Base-by-base conservation (phyloP, 371 early-diverging fungal genomes). In the Mortierella sp. region DNA sequence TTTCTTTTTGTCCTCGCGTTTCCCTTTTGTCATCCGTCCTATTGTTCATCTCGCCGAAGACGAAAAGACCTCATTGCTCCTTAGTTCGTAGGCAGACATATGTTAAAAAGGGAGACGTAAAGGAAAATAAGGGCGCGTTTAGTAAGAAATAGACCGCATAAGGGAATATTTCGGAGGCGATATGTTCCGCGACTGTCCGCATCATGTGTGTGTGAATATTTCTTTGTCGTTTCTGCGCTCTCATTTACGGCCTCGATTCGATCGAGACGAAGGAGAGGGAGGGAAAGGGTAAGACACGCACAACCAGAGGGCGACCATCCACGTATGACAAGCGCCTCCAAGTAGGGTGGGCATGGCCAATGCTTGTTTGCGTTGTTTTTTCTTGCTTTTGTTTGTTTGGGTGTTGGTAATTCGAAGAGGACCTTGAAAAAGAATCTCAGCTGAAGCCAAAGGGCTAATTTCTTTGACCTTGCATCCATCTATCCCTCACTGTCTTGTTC, bases 91-190 rank as follows among this genome's bases (percentile, higher is more conserved):
- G 16, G 31, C 16, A 22, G 61, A 61, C 61, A 61, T 71, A 45
- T 64, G 64, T 47, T 26, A 43, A 66, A 66, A 24, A 66, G 40
- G 16, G 31, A 44, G 65, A 41, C 48, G 53, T 7, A 53, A n/a
- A 26, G n/a, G n/a, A n/a, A n/a, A n/a, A n/a, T n/a, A n/a, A n/a
- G n/a, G n/a, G n/a, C n/a, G 43, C 34, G 43, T 29, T 41, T 64
- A 31, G 31, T 1, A 14, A 19, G 24, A 14, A 9, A 9, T n/a
- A 39, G 44, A 77, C 61, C 68, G 52, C 37, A 13, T 77, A 71
- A 37, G 50, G 78, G 78, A 71, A 73, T 72, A 40, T 37, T 16
- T 40, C 72, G 78, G 78, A 47, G 0, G 14, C 43, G 14, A 2
- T 19, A 40, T 45, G 22, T 45, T 55, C 78, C 78, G 72, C 43